Base-by-base conservation (phyloP, 2,329 filamentous ascomycete species). In the Monilinia fructicola region DNA sequence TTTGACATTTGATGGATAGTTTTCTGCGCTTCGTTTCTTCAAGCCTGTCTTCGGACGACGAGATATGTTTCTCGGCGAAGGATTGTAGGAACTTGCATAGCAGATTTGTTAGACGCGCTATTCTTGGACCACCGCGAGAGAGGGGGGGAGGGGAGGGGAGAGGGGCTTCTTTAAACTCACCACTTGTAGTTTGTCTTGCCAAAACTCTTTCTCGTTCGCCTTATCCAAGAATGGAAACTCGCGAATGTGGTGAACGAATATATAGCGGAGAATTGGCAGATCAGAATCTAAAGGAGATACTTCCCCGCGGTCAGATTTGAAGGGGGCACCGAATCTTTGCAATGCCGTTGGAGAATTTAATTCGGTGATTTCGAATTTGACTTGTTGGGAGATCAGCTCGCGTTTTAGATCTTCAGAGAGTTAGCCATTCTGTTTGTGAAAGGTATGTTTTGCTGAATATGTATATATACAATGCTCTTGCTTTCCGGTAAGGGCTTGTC, bases 221-320 rank as follows among this genome's bases (percentile, higher is more conserved):
- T 96, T 92, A 79, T 99, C 93, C 70, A 99, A 85, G 76, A 99
- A 99, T 1, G 95, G 95, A 74, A 99, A 99, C 74, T 98, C 96
- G 75, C 95, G 92, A 68, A 99, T 88, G 87, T 98, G 93, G 77
- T 98, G 90, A 65, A 98, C 95, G 77, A 99, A 99, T 75, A 99
- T 97, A 80, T 95, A 98, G 71, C 95, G 87, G 69, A 99, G 83
- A 69, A 99, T 90, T 23, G 95, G 95, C 38, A 99, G 84, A 73
- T 98, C 94, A 2, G 93, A 97, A 76, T 99, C 93, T 68, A 96
- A 85, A 18, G 95, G 95, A 4, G 93, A 90, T 31, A 99, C 90
- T 78, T 99, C 95, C 70, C 95, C 95, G 68, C 90, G 89, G 64
- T 97, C 91, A 56, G 93, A 97, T 76, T 87, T 90, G 81, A 99